Conservation (phyloP, 805 yeast species). For the Debaryomyces castellii region DNA sequence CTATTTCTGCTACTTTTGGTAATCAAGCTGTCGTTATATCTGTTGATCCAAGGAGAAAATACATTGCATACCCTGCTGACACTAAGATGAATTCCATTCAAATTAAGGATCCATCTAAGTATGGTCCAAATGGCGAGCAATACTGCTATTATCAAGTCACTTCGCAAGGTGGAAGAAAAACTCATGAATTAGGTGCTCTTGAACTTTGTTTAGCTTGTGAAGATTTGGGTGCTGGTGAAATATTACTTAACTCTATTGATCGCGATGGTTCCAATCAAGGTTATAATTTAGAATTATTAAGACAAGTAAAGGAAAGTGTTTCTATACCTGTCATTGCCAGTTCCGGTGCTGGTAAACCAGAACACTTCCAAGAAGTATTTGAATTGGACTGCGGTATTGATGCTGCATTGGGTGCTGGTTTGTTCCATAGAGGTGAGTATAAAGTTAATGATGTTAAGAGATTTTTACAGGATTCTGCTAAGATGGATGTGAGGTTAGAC, state of each 20-base stretch:
- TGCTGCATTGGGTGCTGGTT: slow-evolving; percentile 98
- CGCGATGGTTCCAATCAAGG: slow-evolving; percentile 97
- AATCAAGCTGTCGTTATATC: slow-evolving; percentile 97
- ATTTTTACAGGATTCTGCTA: slow-evolving; percentile 54
- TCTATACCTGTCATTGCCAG: slow-evolving; percentile 94
- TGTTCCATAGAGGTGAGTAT: slow-evolving; percentile 95
- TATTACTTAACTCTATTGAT: slow-evolving; percentile 89
- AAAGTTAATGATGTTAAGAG: slow-evolving; percentile 81
- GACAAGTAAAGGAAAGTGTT: slow-evolving; percentile 74
- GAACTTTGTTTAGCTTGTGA: slow-evolving; percentile 90
- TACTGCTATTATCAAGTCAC: slow-evolving; percentile 96
- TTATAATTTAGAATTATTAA: slow-evolving; percentile 80
- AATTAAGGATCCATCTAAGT: slow-evolving; percentile 47
- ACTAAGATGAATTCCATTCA: slow-evolving; percentile 64
- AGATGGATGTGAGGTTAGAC: slow-evolving; percentile 73
- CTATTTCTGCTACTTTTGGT: slow-evolving; percentile 89
- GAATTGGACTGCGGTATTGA: slow-evolving; percentile 72
- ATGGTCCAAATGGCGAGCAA: slow-evolving; percentile 85
- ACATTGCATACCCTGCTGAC: slow-evolving; percentile 59
- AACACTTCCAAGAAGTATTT: slow-evolving; percentile 88
- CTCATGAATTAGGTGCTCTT: slow-evolving; percentile 81
- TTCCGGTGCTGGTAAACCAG: slow-evolving; percentile 95
- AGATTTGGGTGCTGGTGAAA: slow-evolving; percentile 94
- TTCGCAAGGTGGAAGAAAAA: slow-evolving; percentile 93
- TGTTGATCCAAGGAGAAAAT: slow-evolving; percentile 93